Base-by-base conservation (phyloP, 1,284 basidiomycete genomes). In the Microbotryum saponariae region DNA sequence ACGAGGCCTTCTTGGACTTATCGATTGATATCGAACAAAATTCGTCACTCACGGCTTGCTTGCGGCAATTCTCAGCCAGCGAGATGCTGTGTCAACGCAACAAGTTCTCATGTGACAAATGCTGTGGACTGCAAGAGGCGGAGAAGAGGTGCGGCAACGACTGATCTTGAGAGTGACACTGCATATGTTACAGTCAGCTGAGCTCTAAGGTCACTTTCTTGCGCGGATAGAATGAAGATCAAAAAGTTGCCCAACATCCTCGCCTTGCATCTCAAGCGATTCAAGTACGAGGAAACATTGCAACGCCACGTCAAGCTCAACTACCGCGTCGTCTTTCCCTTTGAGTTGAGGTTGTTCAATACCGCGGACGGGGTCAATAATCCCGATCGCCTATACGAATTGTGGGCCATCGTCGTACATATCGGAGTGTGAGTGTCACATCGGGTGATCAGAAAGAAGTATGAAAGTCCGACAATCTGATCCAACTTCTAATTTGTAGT, bases 1-100 rank as follows among this genome's bases (percentile, higher is more conserved):
- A 97, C 74, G 94, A 98, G 75, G 85, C 86, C 10, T 98, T 98
- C 77, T 82, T 98, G 58, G 96, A 98, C 78, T 80, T 98, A 27
- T 97, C 92, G 9, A 92, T 98, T 75, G 94, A 98, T 76, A 97
- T 98, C 68, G 91, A 97, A 74, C 90, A 94, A 76, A 94, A 97
- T 77, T 88, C 91, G 4, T 94, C 90, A 65, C 85, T 98, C 56
- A 94, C 93, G 0, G 88, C 92, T 7, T 97, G 94, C 76, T 82
- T 98, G 57, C 83, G 91, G 52, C 90, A 94, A 74, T 98, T 98
- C 75, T 94, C 91, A 71, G 91, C 92, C 47, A 91, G 88, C 74
- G 96, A 98, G 77, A 98, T 97, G 92, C 83, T 98, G 21, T 93
- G 91, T 71, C 89, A 93, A 73, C 88, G 85, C 74, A 97, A 98